These are phyloP conservation scores for Podaxis rugospora DNA, from an alignment of 768 basidiomycete species.

Conservation along the genomic window DNA sequence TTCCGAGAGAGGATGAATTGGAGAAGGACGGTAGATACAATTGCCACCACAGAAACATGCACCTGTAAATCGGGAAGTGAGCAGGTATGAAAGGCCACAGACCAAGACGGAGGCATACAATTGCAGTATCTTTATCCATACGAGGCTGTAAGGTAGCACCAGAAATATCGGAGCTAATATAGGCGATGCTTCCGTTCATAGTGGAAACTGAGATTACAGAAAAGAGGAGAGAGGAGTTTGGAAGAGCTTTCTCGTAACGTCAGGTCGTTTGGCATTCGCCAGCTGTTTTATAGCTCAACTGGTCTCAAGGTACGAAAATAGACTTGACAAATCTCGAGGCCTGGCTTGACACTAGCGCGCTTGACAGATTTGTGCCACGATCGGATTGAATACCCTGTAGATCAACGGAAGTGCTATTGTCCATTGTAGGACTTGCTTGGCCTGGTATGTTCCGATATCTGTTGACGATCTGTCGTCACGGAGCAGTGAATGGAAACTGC, in stretches of 20 bases:
- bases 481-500: neutral
- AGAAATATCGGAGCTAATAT: neutral
- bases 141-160: neutral
- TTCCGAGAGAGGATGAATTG: neutral
- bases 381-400: neutral
- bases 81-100: neutral
- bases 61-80: neutral
- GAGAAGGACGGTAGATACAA: neutral
- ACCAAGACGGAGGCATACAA: neutral
- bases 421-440: neutral
- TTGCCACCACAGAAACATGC: neutral
- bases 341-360: neutral
- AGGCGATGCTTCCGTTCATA: neutral
- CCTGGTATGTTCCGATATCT: neutral
- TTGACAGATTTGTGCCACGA: constrained; percentile 6
- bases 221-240: neutral
- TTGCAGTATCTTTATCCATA: neutral
- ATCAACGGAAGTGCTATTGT: neutral
- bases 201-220: neutral
- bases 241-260: neutral
- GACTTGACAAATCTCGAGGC: constrained; percentile 9
- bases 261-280: neutral
- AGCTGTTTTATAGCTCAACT: constrained; percentile 5
- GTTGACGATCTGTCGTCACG: neutral
- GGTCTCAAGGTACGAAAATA: constrained; percentile 8